phyloP scores from a whole-genome alignment of 2,329 filamentous ascomycete species.

The Alternaria alternata region DNA sequence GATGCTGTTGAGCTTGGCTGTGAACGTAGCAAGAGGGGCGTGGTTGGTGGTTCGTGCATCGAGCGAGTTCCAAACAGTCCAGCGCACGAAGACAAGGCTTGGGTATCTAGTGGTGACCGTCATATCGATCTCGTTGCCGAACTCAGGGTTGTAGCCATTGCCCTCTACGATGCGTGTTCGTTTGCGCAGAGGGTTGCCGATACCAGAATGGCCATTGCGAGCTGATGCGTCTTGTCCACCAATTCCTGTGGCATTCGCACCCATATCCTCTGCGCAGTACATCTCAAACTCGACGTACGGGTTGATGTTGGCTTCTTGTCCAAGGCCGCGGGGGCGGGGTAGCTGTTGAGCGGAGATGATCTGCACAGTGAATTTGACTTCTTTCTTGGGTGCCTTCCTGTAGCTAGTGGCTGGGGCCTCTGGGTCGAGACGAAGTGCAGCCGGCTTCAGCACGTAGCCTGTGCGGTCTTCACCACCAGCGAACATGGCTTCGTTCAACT shows the following conservation, averaged over 20 bases:
- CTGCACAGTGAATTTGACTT: conserved; percentile 84
- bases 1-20: conserved; percentile 87
- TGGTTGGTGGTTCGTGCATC: conserved; percentile 74
- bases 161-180: conserved; percentile 82
- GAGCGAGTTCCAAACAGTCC: conserved; percentile 86
- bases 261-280: conserved; percentile 91
- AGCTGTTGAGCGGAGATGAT: conserved; percentile 95
- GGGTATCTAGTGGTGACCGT: conserved; percentile 92
- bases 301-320: conserved; percentile 79
- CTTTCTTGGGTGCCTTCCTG: conserved; percentile 76
- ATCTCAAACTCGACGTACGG: conserved; percentile 96
- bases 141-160: conserved; percentile 94
- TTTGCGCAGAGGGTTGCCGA: conserved; percentile 76
- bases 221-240: conserved; percentile 71
- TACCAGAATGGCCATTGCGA: conserved; percentile 70
- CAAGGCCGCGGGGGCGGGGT: conserved; percentile 78
- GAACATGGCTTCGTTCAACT: conserved; percentile 98
- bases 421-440: conserved; percentile 70
- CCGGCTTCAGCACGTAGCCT: conserved; percentile 93
- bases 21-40: conserved; percentile 83
- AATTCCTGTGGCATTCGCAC: conserved; percentile 73
- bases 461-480: conserved; percentile 84
- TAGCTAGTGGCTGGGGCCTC: conserved; percentile 56
- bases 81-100: conserved; percentile 90
- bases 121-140: conserved; percentile 80